Percentiles rank a stretch among this genome's conserved stretches.
Evolutionary conservation across 1,139 yeast species (phyloP).

Genomic region (Diutina pseudorugosa): DNA sequence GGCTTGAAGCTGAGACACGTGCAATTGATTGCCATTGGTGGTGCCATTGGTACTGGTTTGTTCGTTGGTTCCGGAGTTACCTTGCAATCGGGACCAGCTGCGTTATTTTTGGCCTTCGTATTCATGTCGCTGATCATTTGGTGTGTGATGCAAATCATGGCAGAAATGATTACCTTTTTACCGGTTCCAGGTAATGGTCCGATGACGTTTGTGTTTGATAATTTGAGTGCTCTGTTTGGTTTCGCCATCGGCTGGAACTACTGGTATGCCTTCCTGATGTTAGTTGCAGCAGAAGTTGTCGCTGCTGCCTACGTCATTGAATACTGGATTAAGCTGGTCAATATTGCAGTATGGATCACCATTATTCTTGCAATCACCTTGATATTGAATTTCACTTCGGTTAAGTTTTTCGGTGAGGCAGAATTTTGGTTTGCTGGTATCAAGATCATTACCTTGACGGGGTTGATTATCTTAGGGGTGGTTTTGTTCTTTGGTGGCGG

Average conservation of each 20-base stretch:
- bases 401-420: constrained; percentile 56
- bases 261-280: constrained; percentile 29
- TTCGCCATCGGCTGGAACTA: constrained; percentile 32
- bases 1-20: constrained; percentile 7
- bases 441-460: constrained; percentile 51
- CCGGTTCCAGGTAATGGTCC: constrained; percentile 44
- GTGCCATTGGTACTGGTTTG: constrained; percentile 6
- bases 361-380: constrained; percentile 45
- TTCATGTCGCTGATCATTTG: constrained; percentile 28
- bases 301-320: constrained; percentile 33
- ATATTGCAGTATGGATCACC: constrained; percentile 57
- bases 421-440: constrained; percentile 50
- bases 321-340: constrained; percentile 47
- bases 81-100: constrained; percentile 24
- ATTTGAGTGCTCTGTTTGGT: constrained; percentile 53
- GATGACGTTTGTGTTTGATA: constrained; percentile 44
- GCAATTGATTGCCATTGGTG: constrained; percentile 5
- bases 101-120: constrained; percentile 20
- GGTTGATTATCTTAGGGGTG: constrained; percentile 60
- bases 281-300: constrained; percentile 32
- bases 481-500: constrained; percentile 50
- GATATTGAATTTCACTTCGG: constrained; percentile 40
- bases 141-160: constrained; percentile 44
- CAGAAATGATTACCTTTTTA: constrained; percentile 48
- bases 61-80: constrained; percentile 14